Conservation (phyloP, 768 basidiomycete genomes). For the Neoboletus subvelutipes region DNA sequence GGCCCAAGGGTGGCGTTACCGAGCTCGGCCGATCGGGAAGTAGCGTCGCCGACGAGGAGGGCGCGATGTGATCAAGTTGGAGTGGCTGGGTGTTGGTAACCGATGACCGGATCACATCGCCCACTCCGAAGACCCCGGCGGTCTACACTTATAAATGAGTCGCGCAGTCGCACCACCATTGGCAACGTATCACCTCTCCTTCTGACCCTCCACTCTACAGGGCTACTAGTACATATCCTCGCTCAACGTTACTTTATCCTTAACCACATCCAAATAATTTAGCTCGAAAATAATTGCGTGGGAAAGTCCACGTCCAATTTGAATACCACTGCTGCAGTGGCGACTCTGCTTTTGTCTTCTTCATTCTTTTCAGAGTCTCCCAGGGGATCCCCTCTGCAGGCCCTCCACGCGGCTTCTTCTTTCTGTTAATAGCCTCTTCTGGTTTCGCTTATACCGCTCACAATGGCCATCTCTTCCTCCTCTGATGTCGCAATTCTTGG, state of each 20-base stretch:
- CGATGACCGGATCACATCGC: neutral
- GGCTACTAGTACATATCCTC: too few species aligned
- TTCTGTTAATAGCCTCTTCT: neutral
- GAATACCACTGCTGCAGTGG: constrained; percentile 6
- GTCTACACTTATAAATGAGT: neutral
- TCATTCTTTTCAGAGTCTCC: constrained; percentile 1
- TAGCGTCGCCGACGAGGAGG: too few species aligned
- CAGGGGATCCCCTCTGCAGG: neutral
- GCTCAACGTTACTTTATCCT: neutral
- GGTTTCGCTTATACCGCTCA: constrained; percentile 13
- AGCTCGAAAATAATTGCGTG: constrained; percentile 32
- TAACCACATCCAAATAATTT: constrained; percentile 20
- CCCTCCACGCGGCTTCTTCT: neutral
- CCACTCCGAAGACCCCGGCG: neutral
- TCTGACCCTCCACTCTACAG: neutral
- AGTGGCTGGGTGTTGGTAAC: neutral
- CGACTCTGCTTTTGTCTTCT: constrained; percentile 17
- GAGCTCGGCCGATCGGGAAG: neutral
- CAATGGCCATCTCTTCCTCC: constrained; percentile 61
- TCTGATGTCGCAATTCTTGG: constrained; percentile 74
- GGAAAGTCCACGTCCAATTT: constrained; percentile 41
- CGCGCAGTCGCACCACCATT: neutral
- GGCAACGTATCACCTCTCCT: neutral
- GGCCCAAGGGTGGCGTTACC: too few species aligned
- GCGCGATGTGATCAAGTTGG: too few species aligned